phyloP scores from a whole-genome alignment of 768 basidiomycete genomes.

The Russula griseocarnosa region DNA sequence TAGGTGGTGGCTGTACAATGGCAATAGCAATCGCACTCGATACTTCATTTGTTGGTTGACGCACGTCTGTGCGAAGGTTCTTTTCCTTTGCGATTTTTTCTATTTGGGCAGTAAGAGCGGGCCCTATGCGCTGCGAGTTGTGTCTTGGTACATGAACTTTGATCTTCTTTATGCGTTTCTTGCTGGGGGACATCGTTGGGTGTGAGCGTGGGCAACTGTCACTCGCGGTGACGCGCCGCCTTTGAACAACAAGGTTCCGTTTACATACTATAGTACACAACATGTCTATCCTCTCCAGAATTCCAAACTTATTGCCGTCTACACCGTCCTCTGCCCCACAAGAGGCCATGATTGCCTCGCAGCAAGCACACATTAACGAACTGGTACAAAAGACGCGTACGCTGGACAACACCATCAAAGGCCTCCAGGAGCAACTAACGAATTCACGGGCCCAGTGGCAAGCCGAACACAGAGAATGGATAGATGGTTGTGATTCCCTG shows the following conservation, averaged over 20 bases:
- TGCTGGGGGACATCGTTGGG: slow-evolving; percentile 55
- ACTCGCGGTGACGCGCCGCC: neutral
- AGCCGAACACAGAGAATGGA: slow-evolving; percentile 55
- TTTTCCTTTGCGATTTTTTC: slow-evolving; percentile 50
- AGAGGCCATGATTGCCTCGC: slow-evolving; percentile 53
- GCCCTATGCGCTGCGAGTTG: slow-evolving; percentile 66
- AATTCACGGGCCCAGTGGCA: slow-evolving; percentile 49
- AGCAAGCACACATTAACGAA: slow-evolving; percentile 67
- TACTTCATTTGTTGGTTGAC: slow-evolving; percentile 58
- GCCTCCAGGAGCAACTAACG: slow-evolving; percentile 43
- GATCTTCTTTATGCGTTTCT: slow-evolving; percentile 48
- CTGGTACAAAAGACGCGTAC: slow-evolving; percentile 65
- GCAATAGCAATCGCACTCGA: slow-evolving; percentile 51
- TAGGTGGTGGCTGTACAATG: slow-evolving; percentile 47
- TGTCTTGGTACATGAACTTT: slow-evolving; percentile 69
- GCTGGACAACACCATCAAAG: slow-evolving; percentile 57
- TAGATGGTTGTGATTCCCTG: slow-evolving; percentile 57
- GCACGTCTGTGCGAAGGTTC: slow-evolving; percentile 50
- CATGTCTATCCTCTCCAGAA: slow-evolving; percentile 19
- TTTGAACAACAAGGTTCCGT: neutral
- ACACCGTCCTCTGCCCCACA: slow-evolving; percentile 34
- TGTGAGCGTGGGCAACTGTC: neutral
- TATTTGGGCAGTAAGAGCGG: slow-evolving; percentile 58
- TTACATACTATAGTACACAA: too few relatives aligned
- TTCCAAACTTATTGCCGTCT: slow-evolving; percentile 28